Base-by-base conservation (phyloP, 139 green algal genomes). In the Ulvella scutata region DNA sequence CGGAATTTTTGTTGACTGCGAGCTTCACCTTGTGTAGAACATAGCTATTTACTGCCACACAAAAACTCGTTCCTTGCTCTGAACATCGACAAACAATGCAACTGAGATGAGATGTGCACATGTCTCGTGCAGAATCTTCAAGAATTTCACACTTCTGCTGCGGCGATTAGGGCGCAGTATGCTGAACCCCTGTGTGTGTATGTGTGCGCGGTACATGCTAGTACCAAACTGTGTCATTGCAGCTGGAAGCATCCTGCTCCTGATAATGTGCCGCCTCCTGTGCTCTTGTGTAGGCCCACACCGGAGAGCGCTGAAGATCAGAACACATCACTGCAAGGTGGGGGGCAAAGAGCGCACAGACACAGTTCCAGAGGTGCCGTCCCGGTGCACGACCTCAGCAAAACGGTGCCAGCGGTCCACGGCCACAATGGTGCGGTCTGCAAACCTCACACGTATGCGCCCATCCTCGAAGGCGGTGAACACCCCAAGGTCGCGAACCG, bases 401-500 rank as follows among this genome's bases (percentile, higher is more conserved):
- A 39, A 38, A 3, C 77, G 0, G 38, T 74, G 21, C 34, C 29
- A 28, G 37, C 44, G 31, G 38, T 86, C 79, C 74, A 92, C 62
- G 67, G 84, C 79, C 10, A 90, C 80, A 21, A 92, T 81, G 28
- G 87, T 84, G 1, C 87, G 77, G 73, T 92, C 85, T 3, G 31
- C 40, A 62, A 92, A 92, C 35, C 62, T 37, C 3, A 78, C 82
- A 0, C 85, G 79, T 23, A 92, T 72, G 1, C 85, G 82, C 6
- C 87, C 87, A 62, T 90, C 87, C 38, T 35, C 74, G 38, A 85
- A 88, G 2, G 84, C 86, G 10, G 67, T 81, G 72, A 92, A 88
- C 7, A 31, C 34, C 2, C 85, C 87, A 3, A 82, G 29, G 2
- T 77, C 82, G 40, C 59, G 73, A 7, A 88, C 78, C 3, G 59